Conservation (phyloP, 2,329 filamentous ascomycete genomes). For the Paramyrothecium roridum region DNA sequence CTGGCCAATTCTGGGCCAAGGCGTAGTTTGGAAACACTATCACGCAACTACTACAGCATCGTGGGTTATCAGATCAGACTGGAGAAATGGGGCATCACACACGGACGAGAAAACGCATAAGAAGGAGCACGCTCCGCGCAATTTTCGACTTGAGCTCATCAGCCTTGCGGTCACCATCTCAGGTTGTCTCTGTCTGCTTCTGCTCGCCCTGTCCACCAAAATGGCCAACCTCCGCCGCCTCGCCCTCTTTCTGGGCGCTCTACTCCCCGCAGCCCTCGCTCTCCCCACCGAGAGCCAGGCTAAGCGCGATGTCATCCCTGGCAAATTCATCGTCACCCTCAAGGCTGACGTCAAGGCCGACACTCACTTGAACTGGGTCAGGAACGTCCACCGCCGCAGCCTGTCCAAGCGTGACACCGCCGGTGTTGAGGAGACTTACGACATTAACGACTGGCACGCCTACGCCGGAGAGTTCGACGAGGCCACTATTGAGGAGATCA, state of each 20-base stretch:
- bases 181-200: neutral
- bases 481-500: neutral
- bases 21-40: no score
- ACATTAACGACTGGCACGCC: neutral
- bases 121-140: no score
- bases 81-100: no score
- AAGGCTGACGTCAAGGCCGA: neutral
- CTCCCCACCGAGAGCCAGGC: conserved; percentile 5
- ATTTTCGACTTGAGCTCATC: no score
- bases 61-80: no score
- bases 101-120: no score
- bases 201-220: conserved; percentile 3
- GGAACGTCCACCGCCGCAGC: neutral
- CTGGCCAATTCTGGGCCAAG: no score
- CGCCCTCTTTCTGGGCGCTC: conserved; percentile 25
- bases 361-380: neutral
- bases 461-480: neutral
- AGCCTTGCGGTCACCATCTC: no score
- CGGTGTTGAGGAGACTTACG: neutral
- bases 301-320: neutral
- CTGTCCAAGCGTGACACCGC: neutral
- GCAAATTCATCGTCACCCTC: neutral
- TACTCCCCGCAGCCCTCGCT: conserved; percentile 27
- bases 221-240: conserved; percentile 26
- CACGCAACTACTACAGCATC: no score